Conservation (phyloP, 108 stramenopile species). For the Pseudonitzschia multiseries region DNA sequence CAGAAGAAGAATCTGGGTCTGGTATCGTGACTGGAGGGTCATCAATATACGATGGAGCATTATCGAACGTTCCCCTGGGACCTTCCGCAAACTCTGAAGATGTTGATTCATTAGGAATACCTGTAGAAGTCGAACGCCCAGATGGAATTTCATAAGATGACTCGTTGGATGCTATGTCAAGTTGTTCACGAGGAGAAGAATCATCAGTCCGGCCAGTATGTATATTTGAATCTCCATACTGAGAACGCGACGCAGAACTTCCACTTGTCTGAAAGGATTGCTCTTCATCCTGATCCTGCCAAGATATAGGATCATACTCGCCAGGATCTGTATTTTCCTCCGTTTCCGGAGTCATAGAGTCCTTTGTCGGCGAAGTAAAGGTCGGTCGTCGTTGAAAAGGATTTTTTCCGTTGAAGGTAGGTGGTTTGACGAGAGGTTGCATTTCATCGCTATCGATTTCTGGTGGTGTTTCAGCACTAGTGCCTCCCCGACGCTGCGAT, state of each 20-base stretch:
- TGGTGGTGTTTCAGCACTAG: neutral
- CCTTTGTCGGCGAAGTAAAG: neutral
- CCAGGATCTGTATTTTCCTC: neutral
- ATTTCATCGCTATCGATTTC: neutral
- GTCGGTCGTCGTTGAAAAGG: conserved; percentile 9
- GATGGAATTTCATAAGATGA: neutral
- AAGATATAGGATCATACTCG: neutral
- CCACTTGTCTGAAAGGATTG: neutral
- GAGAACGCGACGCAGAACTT: neutral
- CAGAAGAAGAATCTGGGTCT: neutral
- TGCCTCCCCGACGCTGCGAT: neutral
- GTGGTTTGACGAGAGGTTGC: conserved; percentile 9
- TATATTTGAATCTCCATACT: neutral
- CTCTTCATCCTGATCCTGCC: conserved; percentile 1
- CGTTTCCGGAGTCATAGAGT: neutral
- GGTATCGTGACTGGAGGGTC: neutral
- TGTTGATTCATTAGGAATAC: neutral
- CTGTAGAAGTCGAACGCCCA: too few species aligned
- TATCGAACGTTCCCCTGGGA: neutral
- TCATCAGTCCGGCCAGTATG: neutral
- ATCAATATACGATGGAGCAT: neutral
- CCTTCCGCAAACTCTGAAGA: neutral
- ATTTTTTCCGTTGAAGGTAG: neutral
- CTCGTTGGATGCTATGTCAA: neutral
- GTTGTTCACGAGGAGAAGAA: neutral